A percentile compares a stretch with the other conserved stretches of the same genome.
These are phyloP conservation scores for Ophiostoma perfectum DNA, from an alignment of 2,329 filamentous ascomycete genomes.

Conservation along the genomic window DNA sequence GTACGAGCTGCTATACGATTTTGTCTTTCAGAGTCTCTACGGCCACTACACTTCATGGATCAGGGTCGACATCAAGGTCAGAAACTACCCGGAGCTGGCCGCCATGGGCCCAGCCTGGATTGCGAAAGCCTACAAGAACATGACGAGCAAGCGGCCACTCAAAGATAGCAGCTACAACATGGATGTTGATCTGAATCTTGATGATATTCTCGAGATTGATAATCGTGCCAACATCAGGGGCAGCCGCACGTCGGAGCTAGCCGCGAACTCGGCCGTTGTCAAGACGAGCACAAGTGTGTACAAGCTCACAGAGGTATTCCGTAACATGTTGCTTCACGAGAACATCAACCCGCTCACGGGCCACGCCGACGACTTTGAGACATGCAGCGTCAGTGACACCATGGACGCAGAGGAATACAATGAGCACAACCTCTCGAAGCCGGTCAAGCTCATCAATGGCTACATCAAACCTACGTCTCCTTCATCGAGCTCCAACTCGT, in stretches of 20 bases:
- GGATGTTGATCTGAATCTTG: too few relatives aligned
- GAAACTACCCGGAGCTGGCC: not conserved
- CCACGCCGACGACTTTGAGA: not conserved
- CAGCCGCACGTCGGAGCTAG: too few relatives aligned
- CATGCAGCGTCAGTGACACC: not conserved
- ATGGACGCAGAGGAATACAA: not conserved
- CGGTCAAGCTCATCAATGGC: conserved; percentile 21
- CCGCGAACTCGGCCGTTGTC: not conserved
- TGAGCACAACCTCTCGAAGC: not conserved
- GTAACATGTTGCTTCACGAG: not conserved
- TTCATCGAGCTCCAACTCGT: too few relatives aligned
- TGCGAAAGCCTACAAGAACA: too few relatives aligned
- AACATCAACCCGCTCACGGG: not conserved
- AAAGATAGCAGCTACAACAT: too few relatives aligned
- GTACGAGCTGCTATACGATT: not conserved
- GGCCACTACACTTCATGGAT: not conserved
- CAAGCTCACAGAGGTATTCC: not conserved
- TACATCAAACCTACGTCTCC: not conserved
- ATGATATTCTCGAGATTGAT: too few relatives aligned
- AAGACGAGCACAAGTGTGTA: not conserved
- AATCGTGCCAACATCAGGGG: too few relatives aligned
- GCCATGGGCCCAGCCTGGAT: too few relatives aligned
- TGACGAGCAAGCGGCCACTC: too few relatives aligned
- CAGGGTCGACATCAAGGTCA: not conserved
- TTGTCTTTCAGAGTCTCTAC: not conserved